phyloP scores from a whole-genome alignment of 2,329 filamentous ascomycete species.

The Bipolaris oryzae region DNA sequence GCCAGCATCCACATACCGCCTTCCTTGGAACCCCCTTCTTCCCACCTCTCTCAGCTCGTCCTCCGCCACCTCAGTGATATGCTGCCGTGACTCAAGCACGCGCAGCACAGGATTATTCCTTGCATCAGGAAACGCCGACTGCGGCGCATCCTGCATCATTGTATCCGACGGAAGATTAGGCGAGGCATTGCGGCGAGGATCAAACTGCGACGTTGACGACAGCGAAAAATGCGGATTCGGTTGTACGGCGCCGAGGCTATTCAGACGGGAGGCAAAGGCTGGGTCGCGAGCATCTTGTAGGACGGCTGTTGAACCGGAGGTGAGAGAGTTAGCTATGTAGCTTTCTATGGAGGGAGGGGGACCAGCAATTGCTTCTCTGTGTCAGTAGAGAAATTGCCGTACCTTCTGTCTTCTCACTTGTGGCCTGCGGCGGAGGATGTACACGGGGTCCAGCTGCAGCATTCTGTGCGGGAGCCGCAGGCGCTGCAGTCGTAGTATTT shows the following conservation, averaged over 20 bases:
- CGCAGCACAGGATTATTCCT: conserved; percentile 61
- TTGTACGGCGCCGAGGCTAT: conserved; percentile 64
- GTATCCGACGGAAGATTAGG: conserved; percentile 31
- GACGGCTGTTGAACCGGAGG: conserved; percentile 52
- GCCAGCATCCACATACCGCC: conserved; percentile 54
- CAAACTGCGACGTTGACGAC: conserved; percentile 57
- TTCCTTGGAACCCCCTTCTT: conserved; percentile 48
- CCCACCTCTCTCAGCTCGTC: conserved; percentile 57
- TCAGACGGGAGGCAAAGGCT: conserved; percentile 80
- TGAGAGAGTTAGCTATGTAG: background rate
- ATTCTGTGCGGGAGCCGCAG: conserved; percentile 37
- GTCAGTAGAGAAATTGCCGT: conserved; percentile 2
- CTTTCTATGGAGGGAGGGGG: background rate
- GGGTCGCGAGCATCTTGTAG: conserved; percentile 67
- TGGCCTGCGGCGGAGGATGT: conserved; percentile 49
- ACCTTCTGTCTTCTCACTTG: conserved; percentile 49
- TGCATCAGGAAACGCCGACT: conserved; percentile 41
- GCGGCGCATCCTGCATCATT: conserved; percentile 41
- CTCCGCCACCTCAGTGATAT: conserved; percentile 60
- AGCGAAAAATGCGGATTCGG: conserved; percentile 63
- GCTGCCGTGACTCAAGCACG: conserved; percentile 59
- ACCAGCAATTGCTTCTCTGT: too few relatives aligned
- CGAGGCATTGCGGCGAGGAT: conserved; percentile 36
- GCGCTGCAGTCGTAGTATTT: conserved; percentile 37
- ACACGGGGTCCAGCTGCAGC: conserved; percentile 49